Evolutionary conservation across 345 rosid species (phyloP), one percentile per base, ranked within the genome.

Genomic region (Firmiana major): DNA sequence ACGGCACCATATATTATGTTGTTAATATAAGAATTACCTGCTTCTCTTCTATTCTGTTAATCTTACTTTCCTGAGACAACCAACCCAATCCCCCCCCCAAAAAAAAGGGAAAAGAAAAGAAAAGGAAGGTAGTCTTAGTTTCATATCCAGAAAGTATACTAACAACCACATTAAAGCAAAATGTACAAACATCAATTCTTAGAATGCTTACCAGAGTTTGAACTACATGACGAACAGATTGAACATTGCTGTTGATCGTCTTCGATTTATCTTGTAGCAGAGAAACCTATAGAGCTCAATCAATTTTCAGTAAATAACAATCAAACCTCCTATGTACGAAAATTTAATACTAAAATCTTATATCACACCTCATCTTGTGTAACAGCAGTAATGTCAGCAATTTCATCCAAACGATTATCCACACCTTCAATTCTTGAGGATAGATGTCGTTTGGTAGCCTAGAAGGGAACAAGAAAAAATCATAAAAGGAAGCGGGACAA

Each of bases 381-480:
- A 65, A 81, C 78, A 74, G 83, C 81, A 75, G 90, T 90, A 58
- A 89, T 73, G 49, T 82, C 86, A 38, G 83, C 86, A 81, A 90
- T 86, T 63, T 87, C 88, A 71, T 83, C 87, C 84, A 92, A 79
- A 78, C 72, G 84, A 63, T 78, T 66, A 82, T 85, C 95, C 77
- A 93, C 83, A 12, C 38, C 71, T 51, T 88, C 87, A 54, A 94
- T 90, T 73, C 78, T 81, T 38, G 94, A 83, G 65, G 94, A 87
- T 63, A 96, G 81, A 21, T 88, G 85, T 79, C 85, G 83, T 87
- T 82, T 90, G 74, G 94, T 84, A 77, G 84, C 84, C 99, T 97
- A 84, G 53, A 74, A 60, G 71, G 26, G 4, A 11, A 22, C 17
- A 15, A 66, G 54, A 28, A 16, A 11, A 21, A 42, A 9, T 16